Base-by-base conservation (phyloP, 805 yeast species). In the Lachancea lanzarotensis region DNA sequence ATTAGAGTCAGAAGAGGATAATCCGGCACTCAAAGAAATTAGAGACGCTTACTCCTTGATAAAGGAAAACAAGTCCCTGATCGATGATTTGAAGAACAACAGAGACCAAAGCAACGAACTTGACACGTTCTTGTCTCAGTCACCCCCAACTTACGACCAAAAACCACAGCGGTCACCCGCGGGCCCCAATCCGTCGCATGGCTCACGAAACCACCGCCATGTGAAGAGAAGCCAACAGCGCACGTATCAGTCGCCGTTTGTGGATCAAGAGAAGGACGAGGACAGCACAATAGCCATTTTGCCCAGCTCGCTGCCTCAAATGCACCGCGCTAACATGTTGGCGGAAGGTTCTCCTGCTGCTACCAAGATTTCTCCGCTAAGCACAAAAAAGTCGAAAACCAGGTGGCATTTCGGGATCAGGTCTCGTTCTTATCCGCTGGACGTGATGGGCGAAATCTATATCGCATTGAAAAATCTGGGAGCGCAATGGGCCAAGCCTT, bases 381-480 rank as follows among this genome's bases (percentile, higher is more conserved):
- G 82, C 19, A 74, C 84, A 38, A 89, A 91, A 64, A 88, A 87
- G 63, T 84, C 91, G 49, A 91, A 89, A 66, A 87, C 96, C 6
- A 81, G 95, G 66, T 93, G 98, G 98, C 98, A 93, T 71, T 93
- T 93, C 61, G 98, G 98, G 52, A 93, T 93, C 49, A 75, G 98
- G 61, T 88, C 96, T 8, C 75, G 97, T 57, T 87, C 96, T 1
- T 93, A 93, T 62, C 98, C 98, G 29, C 72, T 93, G 55, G 98
- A 93, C 65, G 98, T 93, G 3, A 93, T 93, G 98, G 96, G 97
- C 22, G 98, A 93, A 63, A 90, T 93, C 36, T 93, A 93, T 67
- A 75, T 96, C 38, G 98, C 98, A 1, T 72, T 93, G 60, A 86
- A 86, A 66, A 88, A 86, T 57, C 70, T 93, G 44, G 97, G 96